Percentiles rank a stretch among this genome's conserved stretches.
Evolutionary conservation across 2,329 filamentous ascomycete genomes (phyloP).

Genomic region (Aspergillus intermedius): DNA sequence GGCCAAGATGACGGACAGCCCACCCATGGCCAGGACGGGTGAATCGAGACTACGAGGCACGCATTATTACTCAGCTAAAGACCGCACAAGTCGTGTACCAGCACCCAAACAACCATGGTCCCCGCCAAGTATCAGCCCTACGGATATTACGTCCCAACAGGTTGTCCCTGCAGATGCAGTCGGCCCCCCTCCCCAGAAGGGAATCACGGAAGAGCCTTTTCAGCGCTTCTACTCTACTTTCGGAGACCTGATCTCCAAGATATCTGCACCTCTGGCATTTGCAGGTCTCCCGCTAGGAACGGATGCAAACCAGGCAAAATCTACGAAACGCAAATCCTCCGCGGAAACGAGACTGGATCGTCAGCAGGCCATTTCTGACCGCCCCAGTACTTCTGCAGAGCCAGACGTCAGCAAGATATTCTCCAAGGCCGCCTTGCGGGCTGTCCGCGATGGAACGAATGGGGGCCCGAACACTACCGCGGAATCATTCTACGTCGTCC

Average conservation of each 20-base stretch:
- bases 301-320: slow-evolving; percentile 30
- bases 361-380: slow-evolving; percentile 35
- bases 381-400: slow-evolving; percentile 42
- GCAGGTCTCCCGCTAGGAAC: slow-evolving; percentile 73
- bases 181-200: slow-evolving; percentile 16
- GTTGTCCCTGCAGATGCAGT: slow-evolving; percentile 23
- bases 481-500: slow-evolving; percentile 88
- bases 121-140: slow-evolving; percentile 27
- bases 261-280: slow-evolving; percentile 87
- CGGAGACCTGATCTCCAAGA: slow-evolving; percentile 76
- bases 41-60: slow-evolving; percentile 21
- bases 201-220: slow-evolving; percentile 65
- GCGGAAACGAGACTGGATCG: slow-evolving; percentile 33
- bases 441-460: slow-evolving; percentile 62
- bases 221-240: slow-evolving; percentile 88
- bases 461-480: slow-evolving; percentile 52
- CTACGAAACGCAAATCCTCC: slow-evolving; percentile 25
- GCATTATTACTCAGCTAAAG: slow-evolving; percentile 16
- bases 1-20: slow-evolving; percentile 58
- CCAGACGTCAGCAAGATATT: slow-evolving; percentile 79
- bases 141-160: slow-evolving; percentile 29
- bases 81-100: slow-evolving; percentile 17
- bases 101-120: slow-evolving; percentile 28
- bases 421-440: slow-evolving; percentile 75
- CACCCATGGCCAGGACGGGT: slow-evolving; percentile 34